These are phyloP conservation scores for Rhododendron ferrugineum DNA, from an alignment of 148 eudicot genomes.

Conservation along the genomic window DNA sequence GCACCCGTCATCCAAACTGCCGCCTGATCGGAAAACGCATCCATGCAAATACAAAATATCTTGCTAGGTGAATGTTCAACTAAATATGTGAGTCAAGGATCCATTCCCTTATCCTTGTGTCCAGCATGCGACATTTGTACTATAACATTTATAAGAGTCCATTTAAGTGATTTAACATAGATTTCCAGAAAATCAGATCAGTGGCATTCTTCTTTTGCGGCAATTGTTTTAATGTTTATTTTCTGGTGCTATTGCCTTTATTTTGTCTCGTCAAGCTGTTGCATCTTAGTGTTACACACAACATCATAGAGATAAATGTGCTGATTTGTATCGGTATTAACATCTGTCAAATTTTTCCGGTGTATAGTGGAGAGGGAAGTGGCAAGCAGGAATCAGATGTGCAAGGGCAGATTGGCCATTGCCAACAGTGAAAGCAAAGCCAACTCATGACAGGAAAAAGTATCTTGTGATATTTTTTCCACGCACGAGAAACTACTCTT, in stretches of 20 bases:
- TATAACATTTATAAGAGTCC: not conserved
- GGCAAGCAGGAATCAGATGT: constrained; percentile 96
- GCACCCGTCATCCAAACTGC: too few species aligned
- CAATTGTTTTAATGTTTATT: not conserved
- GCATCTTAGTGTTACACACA: not conserved
- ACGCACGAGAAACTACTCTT: constrained; percentile 65
- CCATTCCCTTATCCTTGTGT: not conserved
- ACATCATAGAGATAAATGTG: not conserved
- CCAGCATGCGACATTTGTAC: not conserved
- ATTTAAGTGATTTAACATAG: not conserved
- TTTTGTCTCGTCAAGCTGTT: not conserved
- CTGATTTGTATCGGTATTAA: constrained; percentile 12
- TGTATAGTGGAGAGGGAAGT: constrained; percentile 91
- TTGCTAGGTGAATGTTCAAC: not conserved
- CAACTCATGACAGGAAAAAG: constrained; percentile 80
- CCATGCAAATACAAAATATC: not conserved
- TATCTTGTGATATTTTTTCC: constrained; percentile 92
- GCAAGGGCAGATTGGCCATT: constrained; percentile 95
- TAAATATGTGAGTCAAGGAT: not conserved
- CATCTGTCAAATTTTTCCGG: constrained; percentile 24
- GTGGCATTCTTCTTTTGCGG: not conserved
- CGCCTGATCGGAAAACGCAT: too few species aligned
- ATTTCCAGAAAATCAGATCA: not conserved
- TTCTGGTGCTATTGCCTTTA: not conserved
- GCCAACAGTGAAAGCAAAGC: constrained; percentile 78